phyloP scores from a whole-genome alignment of 768 basidiomycete genomes.

The Astraeus odoratus region DNA sequence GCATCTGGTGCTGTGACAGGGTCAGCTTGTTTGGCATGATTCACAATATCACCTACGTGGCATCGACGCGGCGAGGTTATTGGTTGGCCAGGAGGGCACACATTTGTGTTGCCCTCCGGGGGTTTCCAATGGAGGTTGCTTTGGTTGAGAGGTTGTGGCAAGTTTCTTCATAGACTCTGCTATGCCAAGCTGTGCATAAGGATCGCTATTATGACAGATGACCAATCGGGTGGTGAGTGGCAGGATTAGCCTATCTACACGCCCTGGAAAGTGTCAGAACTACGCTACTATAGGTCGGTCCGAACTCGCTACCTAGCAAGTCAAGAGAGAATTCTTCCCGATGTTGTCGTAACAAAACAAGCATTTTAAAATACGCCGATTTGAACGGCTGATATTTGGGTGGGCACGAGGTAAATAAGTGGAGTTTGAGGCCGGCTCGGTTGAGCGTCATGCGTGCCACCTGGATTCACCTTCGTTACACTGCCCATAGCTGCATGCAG shows the following conservation, averaged over 20 bases:
- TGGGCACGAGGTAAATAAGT: slow-evolving; percentile 42
- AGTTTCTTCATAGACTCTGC: slow-evolving; percentile 22
- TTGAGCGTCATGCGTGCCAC: slow-evolving; percentile 42
- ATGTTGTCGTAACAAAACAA: slow-evolving; percentile 35
- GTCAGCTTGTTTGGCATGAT: slow-evolving; percentile 3
- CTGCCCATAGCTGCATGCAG: not conserved
- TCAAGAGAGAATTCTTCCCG: slow-evolving; percentile 20
- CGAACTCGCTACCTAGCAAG: slow-evolving; percentile 18
- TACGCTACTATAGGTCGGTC: slow-evolving; percentile 2
- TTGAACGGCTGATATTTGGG: slow-evolving; percentile 35
- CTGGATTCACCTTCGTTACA: slow-evolving; percentile 20
- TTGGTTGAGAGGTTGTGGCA: slow-evolving; percentile 10
- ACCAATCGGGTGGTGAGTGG: slow-evolving; percentile 27
- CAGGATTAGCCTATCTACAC: slow-evolving; percentile 27
- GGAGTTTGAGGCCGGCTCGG: slow-evolving; percentile 34
- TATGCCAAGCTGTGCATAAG: slow-evolving; percentile 29
- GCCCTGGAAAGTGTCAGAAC: slow-evolving; percentile 15
- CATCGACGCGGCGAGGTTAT: slow-evolving; percentile 26
- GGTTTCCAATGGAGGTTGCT: slow-evolving; percentile 11
- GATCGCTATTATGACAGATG: slow-evolving; percentile 23
- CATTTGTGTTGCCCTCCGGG: slow-evolving; percentile 10
- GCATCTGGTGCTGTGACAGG: slow-evolving; percentile 33
- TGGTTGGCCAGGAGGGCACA: slow-evolving; percentile 20
- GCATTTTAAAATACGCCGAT: slow-evolving; percentile 41
- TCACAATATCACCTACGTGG: slow-evolving; percentile 28